Percentiles rank a stretch among this genome's conserved stretches.
Evolutionary conservation across 1,284 basidiomycete genomes (phyloP).

Genomic region (Marasmius oreades): DNA sequence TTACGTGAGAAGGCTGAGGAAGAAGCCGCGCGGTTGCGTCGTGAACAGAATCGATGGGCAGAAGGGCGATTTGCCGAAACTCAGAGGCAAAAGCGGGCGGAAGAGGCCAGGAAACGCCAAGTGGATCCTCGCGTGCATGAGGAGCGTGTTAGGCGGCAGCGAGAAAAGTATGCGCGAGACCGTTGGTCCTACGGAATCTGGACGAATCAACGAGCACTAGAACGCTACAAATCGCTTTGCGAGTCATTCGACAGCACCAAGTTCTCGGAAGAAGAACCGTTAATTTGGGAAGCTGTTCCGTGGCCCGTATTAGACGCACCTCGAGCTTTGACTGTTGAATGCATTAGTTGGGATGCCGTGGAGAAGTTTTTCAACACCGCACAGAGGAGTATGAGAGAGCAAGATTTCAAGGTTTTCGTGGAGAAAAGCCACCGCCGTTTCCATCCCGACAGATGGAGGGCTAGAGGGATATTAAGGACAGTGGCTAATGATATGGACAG

Average conservation of each 20-base stretch:
- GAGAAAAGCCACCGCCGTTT: conserved; percentile 68
- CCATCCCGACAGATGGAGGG: conserved; percentile 65
- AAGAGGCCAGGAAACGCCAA: conserved; percentile 25
- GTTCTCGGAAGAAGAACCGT: conserved; percentile 46
- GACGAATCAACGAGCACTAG: conserved; percentile 58
- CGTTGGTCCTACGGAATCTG: conserved; percentile 56
- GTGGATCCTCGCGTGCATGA: conserved; percentile 25
- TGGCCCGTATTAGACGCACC: conserved; percentile 67
- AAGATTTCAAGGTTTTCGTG: conserved; percentile 61
- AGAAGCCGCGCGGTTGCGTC: conserved; percentile 31
- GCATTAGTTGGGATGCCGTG: conserved; percentile 65
- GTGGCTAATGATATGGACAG: conserved; percentile 50
- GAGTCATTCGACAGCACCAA: conserved; percentile 61
- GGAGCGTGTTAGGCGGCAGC: conserved; percentile 31
- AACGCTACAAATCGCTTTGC: conserved; percentile 54
- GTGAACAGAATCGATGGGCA: conserved; percentile 33
- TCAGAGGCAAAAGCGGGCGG: conserved; percentile 14
- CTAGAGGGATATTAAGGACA: conserved; percentile 48
- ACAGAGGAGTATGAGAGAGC: conserved; percentile 43
- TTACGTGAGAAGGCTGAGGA: conserved; percentile 44
- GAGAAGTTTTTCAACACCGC: conserved; percentile 64
- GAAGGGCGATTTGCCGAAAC: conserved; percentile 30
- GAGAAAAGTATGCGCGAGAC: conserved; percentile 38
- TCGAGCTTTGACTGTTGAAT: conserved; percentile 47
- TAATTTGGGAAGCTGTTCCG: conserved; percentile 59